These are phyloP conservation scores for Mortierella sp. DNA, from an alignment of 371 early-diverging fungal genomes.

Conservation along the genomic window DNA sequence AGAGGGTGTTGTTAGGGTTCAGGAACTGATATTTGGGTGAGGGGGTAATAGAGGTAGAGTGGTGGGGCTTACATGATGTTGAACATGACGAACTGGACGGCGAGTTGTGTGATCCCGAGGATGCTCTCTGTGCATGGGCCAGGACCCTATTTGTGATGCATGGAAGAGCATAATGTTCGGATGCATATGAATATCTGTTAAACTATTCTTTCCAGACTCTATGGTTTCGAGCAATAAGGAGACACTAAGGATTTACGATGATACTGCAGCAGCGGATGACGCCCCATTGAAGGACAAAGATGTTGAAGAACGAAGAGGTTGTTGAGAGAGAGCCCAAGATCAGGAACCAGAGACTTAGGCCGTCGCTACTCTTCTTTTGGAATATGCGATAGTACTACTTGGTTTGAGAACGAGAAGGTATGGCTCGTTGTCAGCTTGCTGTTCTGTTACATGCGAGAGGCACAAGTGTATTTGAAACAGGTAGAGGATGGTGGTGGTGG, in stretches of 20 bases:
- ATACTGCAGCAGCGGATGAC: conserved; percentile 83
- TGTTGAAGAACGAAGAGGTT: conserved; percentile 86
- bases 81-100: conserved; percentile 84
- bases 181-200: neutral
- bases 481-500: neutral
- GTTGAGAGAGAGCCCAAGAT: conserved; percentile 88
- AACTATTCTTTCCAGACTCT: too few species aligned
- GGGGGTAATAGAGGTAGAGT: neutral
- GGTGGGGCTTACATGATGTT: conserved; percentile 48
- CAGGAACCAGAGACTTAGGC: conserved; percentile 91
- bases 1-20: neutral
- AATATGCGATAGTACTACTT: conserved; percentile 83
- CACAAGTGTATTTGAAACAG: neutral
- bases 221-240: too few species aligned
- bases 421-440: neutral
- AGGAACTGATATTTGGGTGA: neutral
- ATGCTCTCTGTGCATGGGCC: conserved; percentile 82
- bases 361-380: conserved; percentile 81
- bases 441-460: neutral
- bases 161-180: neutral
- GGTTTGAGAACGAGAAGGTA: too few species aligned
- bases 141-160: conserved; percentile 52
- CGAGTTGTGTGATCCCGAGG: conserved; percentile 86
- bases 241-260: conserved; percentile 61
- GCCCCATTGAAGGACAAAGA: conserved; percentile 84